phyloP scores from a whole-genome alignment of 345 rosid species.

The Syzygium aromaticum region DNA sequence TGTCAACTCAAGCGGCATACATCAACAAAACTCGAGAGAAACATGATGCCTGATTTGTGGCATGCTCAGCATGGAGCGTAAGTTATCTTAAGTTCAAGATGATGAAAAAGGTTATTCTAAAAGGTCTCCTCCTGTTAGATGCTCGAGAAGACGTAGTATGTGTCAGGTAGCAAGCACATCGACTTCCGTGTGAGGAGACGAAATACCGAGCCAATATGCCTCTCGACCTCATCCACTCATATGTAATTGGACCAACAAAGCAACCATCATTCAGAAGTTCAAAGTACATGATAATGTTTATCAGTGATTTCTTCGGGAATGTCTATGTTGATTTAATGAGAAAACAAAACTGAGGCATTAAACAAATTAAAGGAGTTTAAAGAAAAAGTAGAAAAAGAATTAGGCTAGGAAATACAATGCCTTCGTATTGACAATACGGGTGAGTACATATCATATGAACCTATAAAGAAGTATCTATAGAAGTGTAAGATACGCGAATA shows the following conservation, averaged over 20 bases:
- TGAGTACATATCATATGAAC: neutral
- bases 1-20: too few relatives aligned
- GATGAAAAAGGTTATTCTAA: too few relatives aligned
- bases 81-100: too few relatives aligned
- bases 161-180: neutral
- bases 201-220: neutral
- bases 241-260: conserved; percentile 3
- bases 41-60: too few relatives aligned
- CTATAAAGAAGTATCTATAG: too few relatives aligned
- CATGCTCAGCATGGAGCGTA: too few relatives aligned
- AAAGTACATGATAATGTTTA: conserved; percentile 2
- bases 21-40: neutral
- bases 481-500: neutral
- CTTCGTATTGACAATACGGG: neutral
- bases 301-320: neutral
- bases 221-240: conserved; percentile 4
- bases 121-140: too few relatives aligned
- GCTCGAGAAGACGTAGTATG: too few relatives aligned
- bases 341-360: neutral
- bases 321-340: neutral
- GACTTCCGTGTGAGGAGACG: neutral
- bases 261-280: neutral
- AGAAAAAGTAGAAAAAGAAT: neutral
- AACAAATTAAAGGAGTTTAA: neutral
- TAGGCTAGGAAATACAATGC: neutral